phyloP scores from a whole-genome alignment of 225 moss, liverwort and hornwort genomes.

The Straminergon stramineum region DNA sequence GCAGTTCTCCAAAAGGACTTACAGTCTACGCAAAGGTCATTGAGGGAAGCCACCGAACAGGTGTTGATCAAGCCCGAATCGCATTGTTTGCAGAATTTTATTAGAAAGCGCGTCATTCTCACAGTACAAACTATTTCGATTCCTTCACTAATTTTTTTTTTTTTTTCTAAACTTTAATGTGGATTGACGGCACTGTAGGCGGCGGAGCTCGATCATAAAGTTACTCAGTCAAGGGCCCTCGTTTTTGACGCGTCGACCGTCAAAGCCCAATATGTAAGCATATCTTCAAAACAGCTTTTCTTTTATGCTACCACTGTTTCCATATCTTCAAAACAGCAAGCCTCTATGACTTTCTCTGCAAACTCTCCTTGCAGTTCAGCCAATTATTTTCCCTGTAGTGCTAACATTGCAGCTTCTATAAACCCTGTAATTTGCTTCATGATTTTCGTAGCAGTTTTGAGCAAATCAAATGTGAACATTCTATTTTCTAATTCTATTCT shows the following conservation, averaged over 20 bases:
- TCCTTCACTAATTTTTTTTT: neutral
- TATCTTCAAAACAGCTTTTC: neutral
- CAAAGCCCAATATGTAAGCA: slow-evolving; percentile 27
- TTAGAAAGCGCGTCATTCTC: neutral
- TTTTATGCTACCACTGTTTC: neutral
- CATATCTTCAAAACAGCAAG: neutral
- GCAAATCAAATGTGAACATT: neutral
- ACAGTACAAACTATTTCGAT: neutral
- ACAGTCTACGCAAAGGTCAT: neutral
- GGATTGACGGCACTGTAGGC: neutral
- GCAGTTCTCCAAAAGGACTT: slow-evolving; percentile 13
- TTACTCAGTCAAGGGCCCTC: slow-evolving; percentile 27
- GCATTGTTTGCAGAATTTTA: neutral
- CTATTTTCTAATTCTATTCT: neutral
- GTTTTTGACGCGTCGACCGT: slow-evolving; percentile 29
- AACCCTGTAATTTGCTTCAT: neutral
- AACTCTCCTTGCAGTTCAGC: neutral
- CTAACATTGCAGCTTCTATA: neutral
- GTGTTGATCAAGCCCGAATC: neutral
- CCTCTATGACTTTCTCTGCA: neutral
- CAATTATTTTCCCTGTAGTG: neutral
- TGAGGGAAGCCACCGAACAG: slow-evolving; percentile 3
- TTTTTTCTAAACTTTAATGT: neutral
- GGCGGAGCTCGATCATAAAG: neutral
- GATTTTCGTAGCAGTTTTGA: neutral